Base-by-base conservation (phyloP, 352 stramenopile species). In the Globisporangium acanthophoron region DNA sequence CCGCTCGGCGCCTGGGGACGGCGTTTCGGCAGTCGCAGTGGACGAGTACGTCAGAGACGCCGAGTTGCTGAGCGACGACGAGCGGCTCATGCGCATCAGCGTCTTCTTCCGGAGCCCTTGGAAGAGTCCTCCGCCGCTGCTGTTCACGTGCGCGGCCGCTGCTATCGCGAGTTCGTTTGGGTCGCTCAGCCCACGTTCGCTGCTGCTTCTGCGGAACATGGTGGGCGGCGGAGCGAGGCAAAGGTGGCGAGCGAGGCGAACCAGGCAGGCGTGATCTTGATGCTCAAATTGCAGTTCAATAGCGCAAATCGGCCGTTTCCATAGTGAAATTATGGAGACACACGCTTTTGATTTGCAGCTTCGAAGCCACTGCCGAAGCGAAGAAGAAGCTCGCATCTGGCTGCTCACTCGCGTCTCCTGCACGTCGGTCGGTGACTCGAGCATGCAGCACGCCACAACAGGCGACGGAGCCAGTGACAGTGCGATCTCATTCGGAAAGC, bases 21-120 rank as follows among this genome's bases (percentile, higher is more conserved):
- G 40, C n/a, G 48, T 41, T 16, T 64, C 62, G 12, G 39, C 48
- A 0, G 74, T 62, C 24, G 16, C 9, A 41, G 45, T 16, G 48
- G 43, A 43, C 8, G 47, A n/a, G 58, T 69, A n/a, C 35, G 46
- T 44, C 56, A 47, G 27, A 20, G 58, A 24, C 2, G 43, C 13
- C 43, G 43, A 27, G 7, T 3, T 59, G 49, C 40, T 54, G 58
- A 58, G 49, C 7, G 27, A 52, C 13, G 48, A 41, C 24, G 48
- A 82, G 37, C 79, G 76, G 13, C 68, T 67, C 49, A 91, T 88
- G 64, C 83, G 87, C 37, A 79, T 72, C 18, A 71, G 68, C 46
- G 88, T 88, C 60, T 82, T 88, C 60, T 68, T 76, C 11, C 75
- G 57, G 57, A 90, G 68, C 2, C 74, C 80, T n/a, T 85, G 78